Evolutionary conservation across 805 yeast genomes (phyloP), one percentile per base, ranked within the genome.

Genomic region (Nakazawaea populi): DNA sequence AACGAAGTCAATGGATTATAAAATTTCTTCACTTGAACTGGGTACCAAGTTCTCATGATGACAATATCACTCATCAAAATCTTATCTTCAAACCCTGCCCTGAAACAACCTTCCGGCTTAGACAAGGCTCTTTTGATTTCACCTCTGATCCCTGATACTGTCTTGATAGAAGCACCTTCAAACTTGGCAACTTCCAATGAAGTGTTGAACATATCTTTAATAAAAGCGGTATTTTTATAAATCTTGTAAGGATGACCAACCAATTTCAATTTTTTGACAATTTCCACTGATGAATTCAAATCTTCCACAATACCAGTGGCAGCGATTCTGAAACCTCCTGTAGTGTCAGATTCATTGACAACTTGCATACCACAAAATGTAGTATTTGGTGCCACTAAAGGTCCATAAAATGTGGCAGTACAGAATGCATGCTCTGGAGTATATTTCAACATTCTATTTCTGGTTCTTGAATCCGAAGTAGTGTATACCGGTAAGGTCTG

Each of bases 371-470:
- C 98, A 69, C 96, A 92, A 67, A 94, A 95, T 1, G 98, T 95
- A 0, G 99, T 92, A 64, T 92, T 92, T 40, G 99, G 99, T 1
- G 97, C 89, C 47, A 92, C 97, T 50, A 94, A 75, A 10, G 99
- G 99, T 1, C 99, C 99, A 63, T 90, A 94, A 68, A 94, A 90
- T 34, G 96, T 86, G 1, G 96, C 97, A 64, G 85, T 83, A 75
- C 99, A 94, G 66, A 87, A 92, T 28, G 97, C 89, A 68, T 94
- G 99, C 64, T 94, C 99, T 6, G 99, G 99, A 0, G 99, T 94
- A 66, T 94, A 94, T 65, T 94, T 94, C 70, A 94, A 77, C 97
- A 94, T 89, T 72, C 99, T 85, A 62, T 91, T 92, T 74, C 99
- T 81, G 11, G 99, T 94, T 71, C 99, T 79, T 6, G 99, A 94